These are phyloP conservation scores for Thyridium curvatum DNA, from an alignment of 2,329 filamentous ascomycete genomes.

Conservation along the genomic window DNA sequence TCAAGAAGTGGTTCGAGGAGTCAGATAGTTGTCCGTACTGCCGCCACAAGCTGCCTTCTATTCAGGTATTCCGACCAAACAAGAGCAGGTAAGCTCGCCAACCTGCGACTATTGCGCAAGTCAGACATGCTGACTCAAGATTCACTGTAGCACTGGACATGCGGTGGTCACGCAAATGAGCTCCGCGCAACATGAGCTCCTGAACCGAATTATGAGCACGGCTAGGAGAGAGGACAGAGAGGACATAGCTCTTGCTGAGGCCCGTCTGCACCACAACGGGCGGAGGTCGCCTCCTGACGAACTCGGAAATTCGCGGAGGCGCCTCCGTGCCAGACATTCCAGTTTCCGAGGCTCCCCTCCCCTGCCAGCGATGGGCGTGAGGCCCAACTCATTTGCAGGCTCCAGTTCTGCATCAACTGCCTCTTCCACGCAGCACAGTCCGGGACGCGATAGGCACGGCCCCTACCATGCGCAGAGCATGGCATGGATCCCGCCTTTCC, in stretches of 20 bases:
- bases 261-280: conserved; percentile 9
- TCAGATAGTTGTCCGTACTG: conserved; percentile 60
- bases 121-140: conserved; percentile 3
- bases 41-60: conserved; percentile 52
- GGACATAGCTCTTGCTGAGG: conserved; percentile 2
- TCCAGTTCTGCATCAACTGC: no score
- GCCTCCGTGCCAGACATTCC: conserved; percentile 15
- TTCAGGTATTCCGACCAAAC: conserved; percentile 20
- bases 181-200: conserved; percentile 1
- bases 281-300: conserved; percentile 16
- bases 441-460: no score
- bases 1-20: conserved; percentile 60
- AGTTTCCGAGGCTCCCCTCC: conserved; percentile 6
- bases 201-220: neutral
- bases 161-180: conserved; percentile 1
- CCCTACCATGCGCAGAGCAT: no score
- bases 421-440: no score
- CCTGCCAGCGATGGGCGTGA: no score
- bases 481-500: no score
- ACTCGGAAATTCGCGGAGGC: conserved; percentile 12
- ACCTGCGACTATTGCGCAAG: conserved; percentile 17
- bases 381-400: no score
- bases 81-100: conserved; percentile 15
- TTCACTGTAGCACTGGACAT: neutral
- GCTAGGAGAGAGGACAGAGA: neutral